Base-by-base conservation (phyloP, 2,329 filamentous ascomycete species). In the Metarhizium guizhouense region DNA sequence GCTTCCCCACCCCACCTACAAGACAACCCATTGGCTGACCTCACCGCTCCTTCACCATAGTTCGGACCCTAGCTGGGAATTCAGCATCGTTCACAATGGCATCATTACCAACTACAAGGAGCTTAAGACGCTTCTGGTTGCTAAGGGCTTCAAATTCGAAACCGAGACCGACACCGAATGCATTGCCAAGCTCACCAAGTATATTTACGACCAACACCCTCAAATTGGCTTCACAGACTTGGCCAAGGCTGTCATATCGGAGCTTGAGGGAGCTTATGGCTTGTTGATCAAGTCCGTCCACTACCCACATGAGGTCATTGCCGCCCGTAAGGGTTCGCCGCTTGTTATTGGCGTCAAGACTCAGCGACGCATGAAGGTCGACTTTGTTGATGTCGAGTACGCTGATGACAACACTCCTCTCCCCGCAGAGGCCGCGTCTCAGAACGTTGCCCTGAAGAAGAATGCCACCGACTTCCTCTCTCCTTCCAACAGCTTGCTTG, bases 101-200 rank as follows among this genome's bases (percentile, higher is more conserved):
- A 99, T 99, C 82, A 99, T 99, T 76, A 99, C 94, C 79, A 99
- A 99, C 84, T 99, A 99, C 85, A 99, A 99, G 83, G 94, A 99
- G 78, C 80, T 99, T 67, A 96, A 93, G 85, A 90, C 88, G 60
- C 85, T 99, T 61, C 83, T 99, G 64, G 83, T 87, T 76, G 82
- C 82, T 80, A 99, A 97, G 83, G 94, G 94, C 70, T 95, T 96
- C 85, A 88, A 86, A 70, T 99, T 99, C 72, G 94, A 99, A 85
- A 99, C 94, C 53, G 93, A 99, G 76, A 99, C 94, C 63, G 94
- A 99, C 70, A 99, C 94, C 54, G 94, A 99, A 79, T 96, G 93
- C 75, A 99, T 99, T 74, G 94, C 94, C 64, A 99, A 97, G 82
- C 85, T 99, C 64, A 88, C 92, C 74, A 97, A 97, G 79, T 99